Conservation (phyloP, 179 eudicot species). For the Nepenthes alata region DNA sequence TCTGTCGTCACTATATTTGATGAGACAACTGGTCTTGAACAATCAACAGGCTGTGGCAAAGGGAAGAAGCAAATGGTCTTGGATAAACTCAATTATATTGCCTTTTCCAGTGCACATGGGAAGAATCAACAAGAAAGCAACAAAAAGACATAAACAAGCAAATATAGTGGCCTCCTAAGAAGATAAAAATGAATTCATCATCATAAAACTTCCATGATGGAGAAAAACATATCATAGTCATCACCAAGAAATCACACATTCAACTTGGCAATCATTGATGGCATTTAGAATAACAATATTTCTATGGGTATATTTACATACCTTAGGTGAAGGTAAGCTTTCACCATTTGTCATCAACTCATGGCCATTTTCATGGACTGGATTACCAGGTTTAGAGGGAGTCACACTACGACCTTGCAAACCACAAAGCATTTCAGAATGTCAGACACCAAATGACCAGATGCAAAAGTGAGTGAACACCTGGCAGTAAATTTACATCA, state of each 20-base stretch:
- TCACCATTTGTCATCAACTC: conserved; percentile 37
- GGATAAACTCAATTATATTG: too few relatives aligned
- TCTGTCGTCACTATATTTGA: conserved; percentile 17
- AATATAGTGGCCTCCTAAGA: not conserved
- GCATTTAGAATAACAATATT: too few relatives aligned
- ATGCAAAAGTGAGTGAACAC: too few relatives aligned
- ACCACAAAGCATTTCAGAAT: conserved; percentile 8
- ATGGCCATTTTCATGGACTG: conserved; percentile 24
- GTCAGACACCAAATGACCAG: not conserved
- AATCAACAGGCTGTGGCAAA: conserved; percentile 22
- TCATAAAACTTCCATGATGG: too few relatives aligned
- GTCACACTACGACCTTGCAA: conserved; percentile 28
- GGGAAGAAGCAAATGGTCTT: not conserved
- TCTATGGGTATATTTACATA: conserved; percentile 7
- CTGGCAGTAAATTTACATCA: too few relatives aligned
- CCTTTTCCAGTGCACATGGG: not conserved
- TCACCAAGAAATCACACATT: too few relatives aligned
- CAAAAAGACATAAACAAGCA: not conserved
- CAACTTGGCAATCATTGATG: too few relatives aligned
- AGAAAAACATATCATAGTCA: too few relatives aligned
- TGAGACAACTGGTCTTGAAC: conserved; percentile 17
- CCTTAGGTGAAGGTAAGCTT: conserved; percentile 23
- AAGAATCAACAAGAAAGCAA: not conserved
- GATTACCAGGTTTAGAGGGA: conserved; percentile 23
- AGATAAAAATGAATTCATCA: not conserved